Evolutionary conservation across 2,329 filamentous ascomycete genomes (phyloP).

Genomic region (Diaporthe velutina): DNA sequence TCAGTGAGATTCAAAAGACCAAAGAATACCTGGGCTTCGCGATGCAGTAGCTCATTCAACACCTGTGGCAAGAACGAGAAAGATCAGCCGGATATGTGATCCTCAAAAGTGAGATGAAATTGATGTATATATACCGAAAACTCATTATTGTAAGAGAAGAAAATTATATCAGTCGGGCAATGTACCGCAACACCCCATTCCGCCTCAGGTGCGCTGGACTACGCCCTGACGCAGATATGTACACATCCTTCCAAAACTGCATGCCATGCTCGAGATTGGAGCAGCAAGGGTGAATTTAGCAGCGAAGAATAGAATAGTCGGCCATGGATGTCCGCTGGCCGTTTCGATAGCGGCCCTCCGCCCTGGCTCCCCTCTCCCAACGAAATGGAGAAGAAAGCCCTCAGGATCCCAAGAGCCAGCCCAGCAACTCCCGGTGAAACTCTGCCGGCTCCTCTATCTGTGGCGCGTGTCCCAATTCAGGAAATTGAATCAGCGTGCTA

Average conservation of each 20-base stretch:
- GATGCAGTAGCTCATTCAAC: no score
- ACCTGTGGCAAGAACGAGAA: no score
- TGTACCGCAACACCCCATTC: not conserved
- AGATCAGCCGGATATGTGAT: no score
- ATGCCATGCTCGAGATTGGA: no score
- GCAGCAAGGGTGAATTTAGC: not conserved
- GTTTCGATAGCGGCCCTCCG: no score
- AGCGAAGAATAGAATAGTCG: not conserved
- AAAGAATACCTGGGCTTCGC: no score
- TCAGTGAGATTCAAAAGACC: no score
- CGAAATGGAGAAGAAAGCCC: not conserved
- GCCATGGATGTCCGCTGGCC: not conserved
- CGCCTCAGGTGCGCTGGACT: not conserved
- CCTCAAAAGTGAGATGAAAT: no score
- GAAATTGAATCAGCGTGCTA: constrained; percentile 60
- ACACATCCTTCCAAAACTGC: not conserved
- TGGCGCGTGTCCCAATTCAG: constrained; percentile 63
- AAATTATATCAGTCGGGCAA: not conserved
- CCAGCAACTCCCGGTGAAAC: constrained; percentile 61
- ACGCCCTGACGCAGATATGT: not conserved
- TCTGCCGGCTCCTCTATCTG: constrained; percentile 63
- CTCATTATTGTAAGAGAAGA: not conserved
- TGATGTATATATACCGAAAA: no score
- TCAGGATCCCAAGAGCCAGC: constrained; percentile 53
- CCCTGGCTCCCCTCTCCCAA: not conserved